Base-by-base conservation (phyloP, 345 rosid genomes). In the Luvunga scandens region DNA sequence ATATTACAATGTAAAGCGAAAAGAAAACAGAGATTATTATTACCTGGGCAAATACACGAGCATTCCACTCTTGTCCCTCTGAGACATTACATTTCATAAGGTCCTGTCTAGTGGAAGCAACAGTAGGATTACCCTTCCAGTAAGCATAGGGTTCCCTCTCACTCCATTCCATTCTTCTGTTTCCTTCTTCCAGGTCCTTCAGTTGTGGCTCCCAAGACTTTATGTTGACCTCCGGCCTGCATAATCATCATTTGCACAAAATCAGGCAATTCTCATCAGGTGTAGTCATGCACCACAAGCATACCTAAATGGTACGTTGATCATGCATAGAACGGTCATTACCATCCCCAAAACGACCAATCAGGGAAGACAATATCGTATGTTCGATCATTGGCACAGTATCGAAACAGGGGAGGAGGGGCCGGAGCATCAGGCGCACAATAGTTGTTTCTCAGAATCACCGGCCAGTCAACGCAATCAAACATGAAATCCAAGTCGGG, bases 271-370 rank as follows among this genome's bases (percentile, higher is more conserved):
- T 6, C 18, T 18, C 56, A 16, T 50, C 56, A 18, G 16, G 19
- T 16, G 6, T 0, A 1, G 50, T 42, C 3, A 16, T 42, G 50
- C 50, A 42, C 5, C 1, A 10, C 1, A 45, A 45, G 50, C 50
- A 45, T 13, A 12, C 50, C 1, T 1, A 1, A 18, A 42, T 2
- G 12, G 16, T 12, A 42, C 2, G 4, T 42, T 42, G 14, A 1
- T 12, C 12, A 10, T 0, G 16, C 13, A 45, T 10, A 50, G 56
- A 50, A 14, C 0, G n/a, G 10, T 59, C 76, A 78, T 78, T 45
- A 94, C 98, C 98, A 93, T 79, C 98, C 98, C 98, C 98, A 94
- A 66, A 88, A 93, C 38, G 98, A 87, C 98, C 98, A 94, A 77
- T 94, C 98, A 0, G 98, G 98, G 67, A 94, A 94, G n/a, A 93